A percentile compares a stretch with the other conserved stretches of the same genome.
Conservation (phyloP, 2,329 filamentous ascomycete genomes). For the Myriangium duriaei region DNA sequence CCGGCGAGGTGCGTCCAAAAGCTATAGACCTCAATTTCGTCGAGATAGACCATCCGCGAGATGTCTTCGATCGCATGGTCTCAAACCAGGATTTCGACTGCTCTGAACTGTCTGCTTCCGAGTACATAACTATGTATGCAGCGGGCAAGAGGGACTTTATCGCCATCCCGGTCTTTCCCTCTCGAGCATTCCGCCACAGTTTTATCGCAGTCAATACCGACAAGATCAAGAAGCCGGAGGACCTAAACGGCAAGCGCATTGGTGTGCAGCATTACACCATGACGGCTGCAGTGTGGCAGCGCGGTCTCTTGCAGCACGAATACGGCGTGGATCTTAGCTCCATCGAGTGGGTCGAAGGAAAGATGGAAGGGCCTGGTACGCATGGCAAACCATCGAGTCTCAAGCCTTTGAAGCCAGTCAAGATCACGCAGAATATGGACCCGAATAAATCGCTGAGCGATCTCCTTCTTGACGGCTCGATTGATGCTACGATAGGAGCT, state of each 20-base stretch:
- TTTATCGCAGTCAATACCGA: conserved; percentile 24
- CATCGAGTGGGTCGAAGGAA: conserved; percentile 24
- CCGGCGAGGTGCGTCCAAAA: conserved; percentile 18
- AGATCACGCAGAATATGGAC: conserved; percentile 18
- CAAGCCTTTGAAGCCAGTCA: conserved; percentile 17
- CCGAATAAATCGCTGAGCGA: conserved; percentile 20
- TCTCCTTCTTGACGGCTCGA: conserved; percentile 25
- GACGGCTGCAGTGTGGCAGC: conserved; percentile 28
- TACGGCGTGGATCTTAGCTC: conserved; percentile 23
- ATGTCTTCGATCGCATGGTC: conserved; percentile 25
- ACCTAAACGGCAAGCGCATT: conserved; percentile 25
- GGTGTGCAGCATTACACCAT: conserved; percentile 28
- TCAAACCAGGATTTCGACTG: conserved; percentile 19
- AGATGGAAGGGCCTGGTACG: conserved; percentile 19
- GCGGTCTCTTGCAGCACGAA: conserved; percentile 23
- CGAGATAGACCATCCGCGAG: conserved; percentile 20
- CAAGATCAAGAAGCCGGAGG: conserved; percentile 19
- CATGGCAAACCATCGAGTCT: conserved; percentile 21
- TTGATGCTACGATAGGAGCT: conserved; percentile 27
- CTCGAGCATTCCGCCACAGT: conserved; percentile 22
- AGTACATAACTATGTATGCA: conserved; percentile 20
- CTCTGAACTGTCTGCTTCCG: conserved; percentile 21
- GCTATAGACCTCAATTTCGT: conserved; percentile 24
- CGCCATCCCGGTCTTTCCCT: conserved; percentile 24
- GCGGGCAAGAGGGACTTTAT: conserved; percentile 18